These are phyloP conservation scores for Nothophoma quercina DNA, from an alignment of 2,329 filamentous ascomycete genomes.

Conservation along the genomic window DNA sequence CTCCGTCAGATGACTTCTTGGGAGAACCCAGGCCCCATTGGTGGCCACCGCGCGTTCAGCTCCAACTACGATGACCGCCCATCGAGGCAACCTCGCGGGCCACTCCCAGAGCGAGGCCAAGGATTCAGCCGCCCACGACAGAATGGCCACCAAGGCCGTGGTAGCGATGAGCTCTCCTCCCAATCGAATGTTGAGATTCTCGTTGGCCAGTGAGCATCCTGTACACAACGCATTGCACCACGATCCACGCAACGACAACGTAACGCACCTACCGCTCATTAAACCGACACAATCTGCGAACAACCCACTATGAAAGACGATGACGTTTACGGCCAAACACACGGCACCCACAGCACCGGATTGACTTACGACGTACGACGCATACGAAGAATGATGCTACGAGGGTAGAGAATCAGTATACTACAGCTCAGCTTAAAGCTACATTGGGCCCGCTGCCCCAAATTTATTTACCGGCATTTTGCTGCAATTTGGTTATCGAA, in stretches of 20 bases:
- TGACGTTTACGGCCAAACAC: slow-evolving; percentile 42
- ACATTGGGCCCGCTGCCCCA: slow-evolving; percentile 14
- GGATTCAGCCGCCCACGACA: slow-evolving; percentile 64
- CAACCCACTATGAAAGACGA: slow-evolving; percentile 42
- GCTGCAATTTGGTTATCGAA: slow-evolving; percentile 3
- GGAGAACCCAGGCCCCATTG: slow-evolving; percentile 68
- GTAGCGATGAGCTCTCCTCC: slow-evolving; percentile 69
- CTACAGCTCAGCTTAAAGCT: slow-evolving; percentile 15
- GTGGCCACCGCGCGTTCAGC: slow-evolving; percentile 69
- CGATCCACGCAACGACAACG: slow-evolving; percentile 12
- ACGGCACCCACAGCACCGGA: slow-evolving; percentile 31
- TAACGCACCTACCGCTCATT: slow-evolving; percentile 33
- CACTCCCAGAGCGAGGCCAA: slow-evolving; percentile 65
- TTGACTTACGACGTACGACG: slow-evolving; percentile 45
- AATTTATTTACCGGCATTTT: slow-evolving; percentile 4
- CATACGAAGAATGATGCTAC: slow-evolving; percentile 52
- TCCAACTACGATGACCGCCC: slow-evolving; percentile 67
- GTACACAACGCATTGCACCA: slow-evolving; percentile 15
- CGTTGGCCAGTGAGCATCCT: slow-evolving; percentile 61
- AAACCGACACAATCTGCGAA: slow-evolving; percentile 28
- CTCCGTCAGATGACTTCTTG: slow-evolving; percentile 68
- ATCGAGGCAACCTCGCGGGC: slow-evolving; percentile 68
- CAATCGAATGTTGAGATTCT: slow-evolving; percentile 69
- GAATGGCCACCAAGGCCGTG: slow-evolving; percentile 68
- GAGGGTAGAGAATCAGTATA: slow-evolving; percentile 48